Percentiles rank a stretch among this genome's conserved stretches.
Evolutionary conservation across 257 asterid genomes (phyloP).

Genomic region (Solanum chiquidenum): DNA sequence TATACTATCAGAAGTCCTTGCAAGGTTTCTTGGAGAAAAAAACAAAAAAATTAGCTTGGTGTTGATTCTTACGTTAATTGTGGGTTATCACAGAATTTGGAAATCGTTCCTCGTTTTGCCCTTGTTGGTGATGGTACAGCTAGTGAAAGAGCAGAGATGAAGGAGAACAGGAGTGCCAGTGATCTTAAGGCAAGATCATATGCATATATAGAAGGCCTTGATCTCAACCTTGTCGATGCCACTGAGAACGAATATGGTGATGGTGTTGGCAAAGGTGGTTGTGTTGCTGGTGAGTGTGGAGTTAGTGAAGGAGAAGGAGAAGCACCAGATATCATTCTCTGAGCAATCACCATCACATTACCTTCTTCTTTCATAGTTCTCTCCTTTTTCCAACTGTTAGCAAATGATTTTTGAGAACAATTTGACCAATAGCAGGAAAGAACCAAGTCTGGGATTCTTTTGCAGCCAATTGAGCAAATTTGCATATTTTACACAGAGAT

Average conservation of each 20-base stretch:
- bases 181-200: slow-evolving; percentile 27
- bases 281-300: slow-evolving; percentile 10
- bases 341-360: neutral
- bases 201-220: slow-evolving; percentile 22
- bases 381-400: neutral
- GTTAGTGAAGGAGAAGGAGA: slow-evolving; percentile 24
- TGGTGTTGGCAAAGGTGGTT: slow-evolving; percentile 37
- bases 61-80: slow-evolving; percentile 26
- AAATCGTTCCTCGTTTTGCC: neutral
- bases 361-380: slow-evolving; percentile 5
- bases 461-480: neutral
- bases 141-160: slow-evolving; percentile 35
- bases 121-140: slow-evolving; percentile 20
- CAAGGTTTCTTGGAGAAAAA: neutral
- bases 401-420: neutral
- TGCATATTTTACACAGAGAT: neutral
- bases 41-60: neutral
- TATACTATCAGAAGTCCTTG: neutral
- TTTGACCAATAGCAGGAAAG: neutral
- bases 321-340: slow-evolving; percentile 13
- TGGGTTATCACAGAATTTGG: slow-evolving; percentile 17
- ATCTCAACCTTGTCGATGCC: slow-evolving; percentile 35
- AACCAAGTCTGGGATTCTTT: neutral
- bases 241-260: slow-evolving; percentile 39
- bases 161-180: slow-evolving; percentile 24